Evolutionary conservation across 257 asterid species (phyloP).

Genomic region (Ocimum tenuiflorum): DNA sequence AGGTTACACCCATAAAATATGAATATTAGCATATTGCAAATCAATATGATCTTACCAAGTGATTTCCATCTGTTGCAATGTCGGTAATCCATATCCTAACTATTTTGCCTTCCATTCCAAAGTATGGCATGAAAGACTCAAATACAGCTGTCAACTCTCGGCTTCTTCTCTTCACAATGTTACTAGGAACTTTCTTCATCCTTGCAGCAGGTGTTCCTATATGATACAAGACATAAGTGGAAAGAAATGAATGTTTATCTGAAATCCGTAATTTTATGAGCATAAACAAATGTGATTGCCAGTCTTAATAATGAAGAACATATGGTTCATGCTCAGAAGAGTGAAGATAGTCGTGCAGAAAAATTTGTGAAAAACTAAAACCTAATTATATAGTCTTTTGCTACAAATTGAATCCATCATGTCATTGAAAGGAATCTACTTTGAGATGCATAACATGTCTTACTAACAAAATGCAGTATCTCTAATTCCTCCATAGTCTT

Average conservation of each 20-base stretch:
- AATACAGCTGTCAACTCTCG: constrained; percentile 79
- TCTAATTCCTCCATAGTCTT: neutral
- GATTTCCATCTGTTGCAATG: constrained; percentile 81
- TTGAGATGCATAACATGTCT: neutral
- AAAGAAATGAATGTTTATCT: neutral
- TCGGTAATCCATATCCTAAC: constrained; percentile 94
- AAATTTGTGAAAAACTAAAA: neutral
- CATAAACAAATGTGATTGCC: neutral
- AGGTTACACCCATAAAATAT: neutral
- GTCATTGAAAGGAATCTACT: neutral
- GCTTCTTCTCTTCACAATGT: constrained; percentile 75
- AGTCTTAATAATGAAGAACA: neutral
- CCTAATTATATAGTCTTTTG: neutral
- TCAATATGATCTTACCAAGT: constrained; percentile 44
- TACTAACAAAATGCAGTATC: neutral
- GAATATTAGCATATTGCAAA: constrained; percentile 6
- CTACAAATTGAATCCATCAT: neutral
- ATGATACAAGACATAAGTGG: neutral
- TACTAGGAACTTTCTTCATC: constrained; percentile 84
- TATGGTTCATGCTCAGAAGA: neutral
- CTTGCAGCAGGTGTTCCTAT: constrained; percentile 27
- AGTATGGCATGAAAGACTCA: constrained; percentile 77
- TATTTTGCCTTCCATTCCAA: constrained; percentile 71
- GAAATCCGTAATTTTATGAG: neutral
- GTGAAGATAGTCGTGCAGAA: neutral